Conservation (phyloP, 106 monocot genomes). For the Cymbidium sinense region DNA sequence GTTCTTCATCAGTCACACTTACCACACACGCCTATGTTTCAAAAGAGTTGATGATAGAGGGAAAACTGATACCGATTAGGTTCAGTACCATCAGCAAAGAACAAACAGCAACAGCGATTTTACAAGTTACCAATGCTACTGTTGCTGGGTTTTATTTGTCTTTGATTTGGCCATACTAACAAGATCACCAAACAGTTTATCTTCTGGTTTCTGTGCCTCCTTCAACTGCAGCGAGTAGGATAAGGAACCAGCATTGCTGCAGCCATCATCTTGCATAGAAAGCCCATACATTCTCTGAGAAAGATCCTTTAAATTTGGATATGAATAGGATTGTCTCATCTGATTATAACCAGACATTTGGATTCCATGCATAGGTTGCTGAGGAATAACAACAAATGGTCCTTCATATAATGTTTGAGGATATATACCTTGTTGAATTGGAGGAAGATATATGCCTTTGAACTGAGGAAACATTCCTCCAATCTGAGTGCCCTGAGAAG, state of each 20-base stretch:
- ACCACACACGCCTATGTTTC: too few species aligned
- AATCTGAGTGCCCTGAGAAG: slow-evolving; percentile 5
- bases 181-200: slow-evolving; percentile 77
- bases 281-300: slow-evolving; percentile 68
- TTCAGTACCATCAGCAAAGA: too few species aligned
- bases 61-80: too few species aligned
- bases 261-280: slow-evolving; percentile 37
- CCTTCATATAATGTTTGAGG: slow-evolving; percentile 18
- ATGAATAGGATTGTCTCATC: slow-evolving; percentile 11
- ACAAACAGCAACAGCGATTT: too few species aligned
- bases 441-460: slow-evolving; percentile 18
- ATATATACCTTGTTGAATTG: slow-evolving; percentile 12
- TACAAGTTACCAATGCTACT: slow-evolving; percentile 22
- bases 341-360: slow-evolving; percentile 32
- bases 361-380: slow-evolving; percentile 27
- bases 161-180: slow-evolving; percentile 60
- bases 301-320: slow-evolving; percentile 29
- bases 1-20: too few species aligned
- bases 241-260: slow-evolving; percentile 15
- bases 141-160: slow-evolving; percentile 29
- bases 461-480: slow-evolving; percentile 9
- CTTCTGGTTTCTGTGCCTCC: slow-evolving; percentile 42
- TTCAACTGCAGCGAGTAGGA: too few species aligned
- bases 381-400: slow-evolving; percentile 14
- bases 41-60: too few species aligned